Evolutionary conservation across 106 monocot species (phyloP), one percentile per base, ranked within the genome.

Genomic region (Ottelia alismoides): DNA sequence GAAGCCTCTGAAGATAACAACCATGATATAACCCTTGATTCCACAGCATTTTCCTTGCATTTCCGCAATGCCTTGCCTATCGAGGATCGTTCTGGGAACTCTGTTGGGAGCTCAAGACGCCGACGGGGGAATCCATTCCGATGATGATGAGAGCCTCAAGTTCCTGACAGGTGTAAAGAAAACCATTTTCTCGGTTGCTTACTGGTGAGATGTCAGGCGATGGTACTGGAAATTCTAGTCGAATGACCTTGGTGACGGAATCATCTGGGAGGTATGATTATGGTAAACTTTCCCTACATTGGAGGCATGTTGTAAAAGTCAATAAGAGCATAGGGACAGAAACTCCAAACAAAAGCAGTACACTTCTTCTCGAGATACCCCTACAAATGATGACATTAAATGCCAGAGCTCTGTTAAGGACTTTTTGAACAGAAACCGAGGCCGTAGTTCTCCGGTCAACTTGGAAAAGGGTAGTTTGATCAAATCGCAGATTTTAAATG

Each of bases 41-140:
- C 98, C 18, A 79, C 82, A 0, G 78, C 98, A 20, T 98, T 98
- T 56, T 98, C 98, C 14, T 67, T 98, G 76, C 98, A 90, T 70
- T 90, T 79, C 56, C 73, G 65, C 25, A 85, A 73, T 21, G 45
- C 83, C 23, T 67, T 66, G 63, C 72, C 70, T 2, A 68, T 62
- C 2, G 77, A 74, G 63, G 89, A 85, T 16, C 54, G 21, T 25
- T 60, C 90, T 40, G 62, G 61, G 24, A 73, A 68, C 52, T 90
- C 90, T 7, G 69, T 24, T 11, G 70, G 72, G 53, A 81, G 72
- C 54, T 90, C 28, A 68, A 48, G 58, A 85, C 82, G 19, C 84
- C 89, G 47, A 71, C 69, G 4, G 70, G 28, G 64, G 65, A 64
- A 14, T 53, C 55, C 2, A 25, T 49, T 16, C 47, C 66, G 28